A percentile compares a stretch with the other conserved stretches of the same genome.
Evolutionary conservation across 2,329 filamentous ascomycete genomes (phyloP).

Genomic region (Ascochyta viciae-villosae): DNA sequence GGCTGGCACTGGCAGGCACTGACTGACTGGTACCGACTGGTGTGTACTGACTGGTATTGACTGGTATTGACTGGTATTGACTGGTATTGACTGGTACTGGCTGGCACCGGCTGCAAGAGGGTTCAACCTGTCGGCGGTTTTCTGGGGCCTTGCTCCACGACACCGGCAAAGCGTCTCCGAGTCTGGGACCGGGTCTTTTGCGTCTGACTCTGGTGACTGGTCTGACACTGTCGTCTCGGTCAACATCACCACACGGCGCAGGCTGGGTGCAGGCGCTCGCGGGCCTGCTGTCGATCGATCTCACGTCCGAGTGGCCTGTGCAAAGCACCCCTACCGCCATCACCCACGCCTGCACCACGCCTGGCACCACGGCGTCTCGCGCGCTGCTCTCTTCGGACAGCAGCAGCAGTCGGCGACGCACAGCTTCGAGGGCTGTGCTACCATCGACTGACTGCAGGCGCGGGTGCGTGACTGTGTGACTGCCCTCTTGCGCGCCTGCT

Average conservation of each 20-base stretch:
- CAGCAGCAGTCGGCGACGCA: constrained; percentile 16
- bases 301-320: constrained; percentile 25
- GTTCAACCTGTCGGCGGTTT: constrained; percentile 15
- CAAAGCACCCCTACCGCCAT: constrained; percentile 25
- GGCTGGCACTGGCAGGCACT: too few species aligned
- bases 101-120: neutral
- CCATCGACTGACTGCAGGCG: constrained; percentile 21
- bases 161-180: constrained; percentile 8
- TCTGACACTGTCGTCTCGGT: constrained; percentile 17
- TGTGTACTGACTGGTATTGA: too few species aligned
- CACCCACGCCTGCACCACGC: constrained; percentile 15
- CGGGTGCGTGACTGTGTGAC: constrained; percentile 6
- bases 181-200: constrained; percentile 14
- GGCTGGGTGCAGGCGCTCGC: constrained; percentile 31
- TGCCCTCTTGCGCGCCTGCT: neutral
- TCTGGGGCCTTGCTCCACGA: constrained; percentile 1
- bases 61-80: too few species aligned
- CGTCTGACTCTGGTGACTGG: constrained; percentile 15
- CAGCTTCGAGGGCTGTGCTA: constrained; percentile 14
- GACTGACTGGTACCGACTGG: too few species aligned
- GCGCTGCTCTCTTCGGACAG: constrained; percentile 22
- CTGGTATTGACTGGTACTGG: too few species aligned
- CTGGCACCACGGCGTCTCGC: constrained; percentile 13
- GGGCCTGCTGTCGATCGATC: constrained; percentile 40
- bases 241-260: constrained; percentile 27